Evolutionary conservation across 2,329 filamentous ascomycete genomes (phyloP).

Genomic region (Aureobasidium sp.): DNA sequence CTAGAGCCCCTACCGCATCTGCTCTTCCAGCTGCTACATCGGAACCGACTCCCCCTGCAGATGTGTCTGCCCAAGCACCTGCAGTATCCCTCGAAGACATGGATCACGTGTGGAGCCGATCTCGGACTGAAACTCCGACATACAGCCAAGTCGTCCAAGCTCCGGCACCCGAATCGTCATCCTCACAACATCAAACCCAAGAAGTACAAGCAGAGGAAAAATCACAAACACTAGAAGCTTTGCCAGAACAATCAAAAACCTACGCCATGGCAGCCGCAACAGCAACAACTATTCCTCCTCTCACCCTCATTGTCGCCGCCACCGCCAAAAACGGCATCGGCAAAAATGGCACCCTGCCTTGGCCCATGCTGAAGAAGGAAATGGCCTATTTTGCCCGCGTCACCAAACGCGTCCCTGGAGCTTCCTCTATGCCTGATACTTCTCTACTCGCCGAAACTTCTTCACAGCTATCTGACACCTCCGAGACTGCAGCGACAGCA

Average conservation of each 20-base stretch:
- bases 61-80: background rate
- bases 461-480: conserved; percentile 14
- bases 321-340: conserved; percentile 88
- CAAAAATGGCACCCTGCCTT: conserved; percentile 68
- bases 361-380: conserved; percentile 81
- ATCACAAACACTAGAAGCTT: background rate
- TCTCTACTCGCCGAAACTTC: background rate
- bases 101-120: conserved; percentile 5
- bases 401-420: conserved; percentile 59
- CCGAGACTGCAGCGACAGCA: conserved; percentile 4
- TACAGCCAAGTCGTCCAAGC: conserved; percentile 10
- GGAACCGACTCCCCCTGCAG: background rate
- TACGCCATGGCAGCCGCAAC: conserved; percentile 12
- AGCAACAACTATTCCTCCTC: conserved; percentile 22
- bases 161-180: conserved; percentile 7
- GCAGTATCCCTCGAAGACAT: conserved; percentile 3
- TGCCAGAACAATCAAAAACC: background rate
- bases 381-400: conserved; percentile 94
- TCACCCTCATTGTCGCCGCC: conserved; percentile 91
- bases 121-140: background rate
- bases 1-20: background rate
- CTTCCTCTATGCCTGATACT: conserved; percentile 20
- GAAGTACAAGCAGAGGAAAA: background rate
- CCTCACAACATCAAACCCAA: background rate
- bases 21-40: background rate